Base-by-base conservation (phyloP, 140 eudicot species). In the Oenanthe javanica region DNA sequence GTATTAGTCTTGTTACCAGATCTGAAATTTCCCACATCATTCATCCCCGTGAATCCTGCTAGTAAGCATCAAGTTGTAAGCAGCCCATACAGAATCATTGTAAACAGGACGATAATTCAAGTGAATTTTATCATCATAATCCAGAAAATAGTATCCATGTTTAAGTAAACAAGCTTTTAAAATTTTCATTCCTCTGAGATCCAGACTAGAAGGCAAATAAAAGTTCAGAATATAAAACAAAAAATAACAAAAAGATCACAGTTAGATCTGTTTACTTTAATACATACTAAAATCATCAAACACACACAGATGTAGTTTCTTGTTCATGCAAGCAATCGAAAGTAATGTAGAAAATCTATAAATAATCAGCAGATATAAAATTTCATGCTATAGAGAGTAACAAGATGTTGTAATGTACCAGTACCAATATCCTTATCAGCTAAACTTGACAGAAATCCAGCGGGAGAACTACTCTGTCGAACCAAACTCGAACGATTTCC, bases 381-480 rank as follows among this genome's bases (percentile, higher is more conserved):
- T 11, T 67, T 67, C 19, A 67, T 31, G 9, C 73, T 31, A 4
- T 9, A 61, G 27, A 67, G 36, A 31, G 1, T 43, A 38, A 38
- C 10, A 79, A 49, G 36, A 5, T 54, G 76, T 25, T 3, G 27
- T 63, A 52, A 25, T 2, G 52, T 92, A 92, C 97, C 93, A 83
- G 42, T 86, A 81, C 38, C 15, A 23, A 23, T 61, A 61, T 61
- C 70, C 9, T 84, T 88, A 59, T 72, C 64, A 40, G 79, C 75
- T 84, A 88, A 72, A 45, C 84, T 50, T 25, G 90, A 80, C 80
- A 86, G 73, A 81, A 92, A 86, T 81, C 97, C 97, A 83, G 96
- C 97, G 59, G 97, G 97, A 77, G 97, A 92, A 74, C 97, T 92
- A 79, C 92, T 90, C 77, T 92, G 97, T 81, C 97, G 82, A 16